Evolutionary conservation across 352 stramenopile genomes (phyloP).

Genomic region (Pythium angustatum): DNA sequence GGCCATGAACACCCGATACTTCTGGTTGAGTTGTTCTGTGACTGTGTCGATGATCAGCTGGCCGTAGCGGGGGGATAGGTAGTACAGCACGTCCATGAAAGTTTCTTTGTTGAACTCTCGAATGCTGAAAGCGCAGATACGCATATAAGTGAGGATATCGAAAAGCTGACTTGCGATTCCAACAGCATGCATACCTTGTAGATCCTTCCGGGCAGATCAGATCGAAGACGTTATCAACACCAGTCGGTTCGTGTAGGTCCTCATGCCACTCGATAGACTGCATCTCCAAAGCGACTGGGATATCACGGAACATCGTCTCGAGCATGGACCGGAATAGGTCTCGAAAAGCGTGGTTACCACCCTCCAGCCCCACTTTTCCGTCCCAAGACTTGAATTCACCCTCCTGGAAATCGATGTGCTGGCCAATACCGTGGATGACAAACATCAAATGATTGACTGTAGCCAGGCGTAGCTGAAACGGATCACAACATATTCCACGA

Average conservation of each 20-base stretch:
- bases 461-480: slow-evolving; percentile 57
- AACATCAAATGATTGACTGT: slow-evolving; percentile 87
- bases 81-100: slow-evolving; percentile 94
- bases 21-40: slow-evolving; percentile 84
- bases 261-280: slow-evolving; percentile 92
- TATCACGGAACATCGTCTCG: slow-evolving; percentile 79
- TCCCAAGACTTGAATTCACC: slow-evolving; percentile 84
- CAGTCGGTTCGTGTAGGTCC: slow-evolving; percentile 83
- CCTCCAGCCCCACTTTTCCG: slow-evolving; percentile 62
- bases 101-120: slow-evolving; percentile 94
- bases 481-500: background rate
- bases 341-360: slow-evolving; percentile 78
- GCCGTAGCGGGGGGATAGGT: slow-evolving; percentile 88
- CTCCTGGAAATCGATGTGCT: slow-evolving; percentile 86
- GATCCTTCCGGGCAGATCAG: slow-evolving; percentile 79
- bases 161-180: background rate
- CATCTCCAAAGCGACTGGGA: slow-evolving; percentile 83
- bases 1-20: slow-evolving; percentile 90
- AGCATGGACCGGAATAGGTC: slow-evolving; percentile 78
- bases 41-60: slow-evolving; percentile 92
- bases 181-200: slow-evolving; percentile 43
- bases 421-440: slow-evolving; percentile 85
- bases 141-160: background rate
- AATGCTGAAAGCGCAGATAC: slow-evolving; percentile 45
- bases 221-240: slow-evolving; percentile 84